phyloP scores from a whole-genome alignment of 73 alveolate species.

The Blepharisma stoltei region DNA sequence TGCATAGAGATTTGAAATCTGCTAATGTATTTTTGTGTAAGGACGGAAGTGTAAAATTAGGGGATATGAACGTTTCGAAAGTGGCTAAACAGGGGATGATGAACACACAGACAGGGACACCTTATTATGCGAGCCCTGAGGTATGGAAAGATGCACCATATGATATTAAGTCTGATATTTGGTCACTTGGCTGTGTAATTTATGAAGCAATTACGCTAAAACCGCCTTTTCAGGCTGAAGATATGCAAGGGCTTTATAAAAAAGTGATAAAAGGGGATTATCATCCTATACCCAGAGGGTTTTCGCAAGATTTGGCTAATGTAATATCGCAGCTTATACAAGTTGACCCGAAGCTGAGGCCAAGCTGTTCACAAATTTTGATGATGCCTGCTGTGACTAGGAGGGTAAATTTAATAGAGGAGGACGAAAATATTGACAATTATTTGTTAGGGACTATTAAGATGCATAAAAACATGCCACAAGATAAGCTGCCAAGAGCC shows the following conservation, averaged over 20 bases:
- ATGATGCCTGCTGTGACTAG: neutral
- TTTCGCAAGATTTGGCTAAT: constrained; percentile 32
- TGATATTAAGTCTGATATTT: constrained; percentile 75
- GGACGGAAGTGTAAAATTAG: constrained; percentile 58
- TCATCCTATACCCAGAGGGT: constrained; percentile 34
- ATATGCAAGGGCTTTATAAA: constrained; percentile 48
- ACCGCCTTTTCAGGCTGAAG: constrained; percentile 59
- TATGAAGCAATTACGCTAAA: constrained; percentile 57
- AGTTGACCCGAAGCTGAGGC: constrained; percentile 12
- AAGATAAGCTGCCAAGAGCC: constrained; percentile 18
- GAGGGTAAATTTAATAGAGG: constrained; percentile 16
- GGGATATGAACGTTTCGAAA: constrained; percentile 46
- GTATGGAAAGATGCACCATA: constrained; percentile 78
- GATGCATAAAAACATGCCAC: neutral
- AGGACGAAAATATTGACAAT: neutral
- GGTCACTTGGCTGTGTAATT: constrained; percentile 70
- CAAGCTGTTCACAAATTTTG: constrained; percentile 17
- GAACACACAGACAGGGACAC: constrained; percentile 71
- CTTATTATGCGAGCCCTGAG: constrained; percentile 75
- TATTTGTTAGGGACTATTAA: neutral
- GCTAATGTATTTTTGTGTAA: constrained; percentile 55
- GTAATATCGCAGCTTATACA: neutral
- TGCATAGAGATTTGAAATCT: constrained; percentile 65
- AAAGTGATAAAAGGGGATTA: constrained; percentile 49
- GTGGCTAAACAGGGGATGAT: constrained; percentile 58